A percentile compares a stretch with the other conserved stretches of the same genome.
phyloP scores from a whole-genome alignment of 768 basidiomycete genomes.

The Coprinopsis marcescibilis region DNA sequence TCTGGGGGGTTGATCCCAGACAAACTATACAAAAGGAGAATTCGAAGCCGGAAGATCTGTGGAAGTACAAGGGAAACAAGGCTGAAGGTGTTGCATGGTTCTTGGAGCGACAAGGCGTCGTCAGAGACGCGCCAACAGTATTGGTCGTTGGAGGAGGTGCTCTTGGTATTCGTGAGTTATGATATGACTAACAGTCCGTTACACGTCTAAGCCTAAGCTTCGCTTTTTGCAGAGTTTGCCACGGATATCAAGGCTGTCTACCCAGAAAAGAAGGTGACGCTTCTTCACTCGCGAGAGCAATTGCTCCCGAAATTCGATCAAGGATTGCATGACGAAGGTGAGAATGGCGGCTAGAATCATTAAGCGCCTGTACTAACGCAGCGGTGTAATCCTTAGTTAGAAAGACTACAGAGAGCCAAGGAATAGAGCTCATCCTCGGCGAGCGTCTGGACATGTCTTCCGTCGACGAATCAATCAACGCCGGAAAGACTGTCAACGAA shows the following conservation, averaged over 20 bases:
- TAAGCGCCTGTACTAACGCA: not conserved
- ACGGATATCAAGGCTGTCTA: constrained; percentile 54
- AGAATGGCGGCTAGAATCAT: constrained; percentile 8
- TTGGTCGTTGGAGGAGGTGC: constrained; percentile 71
- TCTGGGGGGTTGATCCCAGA: constrained; percentile 36
- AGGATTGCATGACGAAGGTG: constrained; percentile 48
- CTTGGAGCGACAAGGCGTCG: constrained; percentile 39
- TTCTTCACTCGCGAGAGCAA: constrained; percentile 53
- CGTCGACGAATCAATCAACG: constrained; percentile 15
- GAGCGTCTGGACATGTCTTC: constrained; percentile 46
- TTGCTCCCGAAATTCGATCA: constrained; percentile 50
- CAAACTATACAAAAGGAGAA: constrained; percentile 5
- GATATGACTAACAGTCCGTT: not conserved
- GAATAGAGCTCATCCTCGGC: constrained; percentile 46
- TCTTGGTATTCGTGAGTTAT: constrained; percentile 58
- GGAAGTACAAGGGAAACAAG: constrained; percentile 38
- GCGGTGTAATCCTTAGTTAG: constrained; percentile 22
- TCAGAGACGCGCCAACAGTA: constrained; percentile 43
- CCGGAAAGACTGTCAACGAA: constrained; percentile 17
- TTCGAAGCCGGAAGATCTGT: constrained; percentile 1
- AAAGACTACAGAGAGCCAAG: constrained; percentile 34
- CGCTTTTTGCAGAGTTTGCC: constrained; percentile 44
- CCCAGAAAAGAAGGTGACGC: constrained; percentile 47
- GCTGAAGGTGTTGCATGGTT: constrained; percentile 46
- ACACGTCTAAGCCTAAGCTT: too few relatives aligned